Base-by-base conservation (phyloP, 768 basidiomycete species). In the Pleurotus citrinopileatus region DNA sequence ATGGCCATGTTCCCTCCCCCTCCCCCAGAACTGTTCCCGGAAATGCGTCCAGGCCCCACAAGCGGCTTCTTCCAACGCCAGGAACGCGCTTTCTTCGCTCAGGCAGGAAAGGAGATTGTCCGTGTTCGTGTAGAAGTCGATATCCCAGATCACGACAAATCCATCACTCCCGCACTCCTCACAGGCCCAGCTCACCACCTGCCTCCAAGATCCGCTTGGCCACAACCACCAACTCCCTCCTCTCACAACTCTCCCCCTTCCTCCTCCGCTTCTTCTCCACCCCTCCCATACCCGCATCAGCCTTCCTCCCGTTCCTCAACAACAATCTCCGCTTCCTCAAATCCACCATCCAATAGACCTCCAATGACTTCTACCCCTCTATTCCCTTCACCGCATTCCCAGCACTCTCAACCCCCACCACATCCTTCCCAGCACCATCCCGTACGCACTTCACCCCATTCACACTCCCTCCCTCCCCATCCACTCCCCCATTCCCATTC, bases 1-100 rank as follows among this genome's bases (percentile, higher is more conserved):
- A 91, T 91, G 89, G 86, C 86, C 12, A 80, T 91, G 72, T 91
- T 91, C 64, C 89, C 89, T 0, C 79, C 89, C 4, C 72, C 82
- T 3, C 78, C 87, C 13, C 89, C 89, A 1, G 77, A 38, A 48
- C 20, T 68, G 45, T 80, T 78, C 47, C 71, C 75, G 26, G 80
- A 81, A 59, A 75, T 82, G 69, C 72, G 80, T 53, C 75, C 79
- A 2, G 83, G 84, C 0, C 82, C 87, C 2, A 90, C 89, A 0
- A 84, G 82, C 46, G 81, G 83, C 25, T 90, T 79, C 65, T 91
- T 91, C 65, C 79, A 83, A 58, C 74, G 81, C 0, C 86, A 91
- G 66, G 89, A 91, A 61, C 85, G 88, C 53, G 85, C 84, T 6
- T 91, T 89, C 67, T 91, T 91, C 59, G 87, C 87, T 1, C 82